Conservation (phyloP, 306 rosid species). For the Vigna hirtella region DNA sequence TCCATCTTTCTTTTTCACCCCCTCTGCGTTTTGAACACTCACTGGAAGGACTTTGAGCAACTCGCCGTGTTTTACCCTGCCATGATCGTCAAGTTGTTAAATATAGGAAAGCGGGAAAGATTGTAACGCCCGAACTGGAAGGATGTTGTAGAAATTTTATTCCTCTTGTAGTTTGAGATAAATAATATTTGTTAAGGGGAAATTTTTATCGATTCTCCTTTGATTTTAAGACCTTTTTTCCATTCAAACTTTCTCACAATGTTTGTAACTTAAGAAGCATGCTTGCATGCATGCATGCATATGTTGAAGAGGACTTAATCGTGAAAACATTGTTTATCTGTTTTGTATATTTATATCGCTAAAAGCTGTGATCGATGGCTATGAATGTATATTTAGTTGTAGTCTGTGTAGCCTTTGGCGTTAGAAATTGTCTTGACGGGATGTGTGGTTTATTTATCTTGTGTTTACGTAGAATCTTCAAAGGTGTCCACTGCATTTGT, state of each 20-base stretch:
- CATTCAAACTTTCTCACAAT: slow-evolving; percentile 23
- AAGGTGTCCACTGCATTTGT: slow-evolving; percentile 32
- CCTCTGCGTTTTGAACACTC: slow-evolving; percentile 51
- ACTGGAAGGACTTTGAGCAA: slow-evolving; percentile 56
- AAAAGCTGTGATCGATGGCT: slow-evolving; percentile 4
- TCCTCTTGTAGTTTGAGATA: slow-evolving; percentile 55
- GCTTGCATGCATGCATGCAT: slow-evolving; percentile 13
- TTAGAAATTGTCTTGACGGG: slow-evolving; percentile 12
- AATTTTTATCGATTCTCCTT: slow-evolving; percentile 62
- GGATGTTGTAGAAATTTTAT: slow-evolving; percentile 59
- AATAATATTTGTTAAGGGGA: slow-evolving; percentile 69
- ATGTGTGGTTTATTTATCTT: slow-evolving; percentile 1
- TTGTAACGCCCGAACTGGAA: slow-evolving; percentile 51
- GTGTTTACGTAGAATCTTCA: slow-evolving; percentile 42
- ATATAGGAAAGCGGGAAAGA: slow-evolving; percentile 48
- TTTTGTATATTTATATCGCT: background rate
- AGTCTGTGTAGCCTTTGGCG: slow-evolving; percentile 14
- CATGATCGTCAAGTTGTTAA: slow-evolving; percentile 54
- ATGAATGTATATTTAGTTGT: slow-evolving; percentile 20
- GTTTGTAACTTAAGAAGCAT: slow-evolving; percentile 20
- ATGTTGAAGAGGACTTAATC: background rate
- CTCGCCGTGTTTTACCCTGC: slow-evolving; percentile 47
- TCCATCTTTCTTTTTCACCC: slow-evolving; percentile 35
- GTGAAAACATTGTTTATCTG: background rate
- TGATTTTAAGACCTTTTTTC: slow-evolving; percentile 29